phyloP scores from a whole-genome alignment of 1,139 yeast genomes.

The Sugiyamaella pinicola region DNA sequence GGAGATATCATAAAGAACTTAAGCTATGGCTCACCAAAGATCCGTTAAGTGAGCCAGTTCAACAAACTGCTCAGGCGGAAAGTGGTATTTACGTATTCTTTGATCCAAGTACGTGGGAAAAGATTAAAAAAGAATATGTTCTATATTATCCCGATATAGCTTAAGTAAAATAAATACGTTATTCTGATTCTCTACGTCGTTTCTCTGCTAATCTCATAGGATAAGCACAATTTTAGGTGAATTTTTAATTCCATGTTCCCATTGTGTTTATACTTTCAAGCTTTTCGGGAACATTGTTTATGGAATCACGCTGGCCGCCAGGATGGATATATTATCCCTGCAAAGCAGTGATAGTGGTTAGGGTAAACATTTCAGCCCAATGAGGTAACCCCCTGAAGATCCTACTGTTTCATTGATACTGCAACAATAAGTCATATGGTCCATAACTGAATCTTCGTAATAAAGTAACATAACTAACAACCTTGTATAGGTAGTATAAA shows the following conservation, averaged over 20 bases:
- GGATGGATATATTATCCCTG: no score
- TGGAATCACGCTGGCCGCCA: no score
- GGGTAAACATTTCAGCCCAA: not conserved
- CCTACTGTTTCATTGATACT: no score
- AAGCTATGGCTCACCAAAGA: slow-evolving; percentile 98
- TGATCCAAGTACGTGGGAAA: slow-evolving; percentile 96
- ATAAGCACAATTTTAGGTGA: no score
- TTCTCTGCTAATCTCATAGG: no score
- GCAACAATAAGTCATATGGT: no score
- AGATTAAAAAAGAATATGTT: slow-evolving; percentile 61
- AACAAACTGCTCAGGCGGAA: slow-evolving; percentile 83
- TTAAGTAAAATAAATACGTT: slow-evolving; percentile 19
- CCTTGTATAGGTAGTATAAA: not conserved
- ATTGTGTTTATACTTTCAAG: no score
- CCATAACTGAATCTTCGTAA: not conserved
- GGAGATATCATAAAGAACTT: slow-evolving; percentile 96
- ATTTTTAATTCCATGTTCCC: no score
- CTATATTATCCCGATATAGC: slow-evolving; percentile 49
- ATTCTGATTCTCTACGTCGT: no score
- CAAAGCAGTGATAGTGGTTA: not conserved
- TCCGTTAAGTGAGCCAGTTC: slow-evolving; percentile 84
- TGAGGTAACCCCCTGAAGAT: not conserved
- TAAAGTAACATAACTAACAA: not conserved
- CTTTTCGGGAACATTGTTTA: no score
- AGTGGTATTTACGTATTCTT: slow-evolving; percentile 95